Base-by-base conservation (phyloP, 805 yeast species). In the Lachancea kluyveri region DNA sequence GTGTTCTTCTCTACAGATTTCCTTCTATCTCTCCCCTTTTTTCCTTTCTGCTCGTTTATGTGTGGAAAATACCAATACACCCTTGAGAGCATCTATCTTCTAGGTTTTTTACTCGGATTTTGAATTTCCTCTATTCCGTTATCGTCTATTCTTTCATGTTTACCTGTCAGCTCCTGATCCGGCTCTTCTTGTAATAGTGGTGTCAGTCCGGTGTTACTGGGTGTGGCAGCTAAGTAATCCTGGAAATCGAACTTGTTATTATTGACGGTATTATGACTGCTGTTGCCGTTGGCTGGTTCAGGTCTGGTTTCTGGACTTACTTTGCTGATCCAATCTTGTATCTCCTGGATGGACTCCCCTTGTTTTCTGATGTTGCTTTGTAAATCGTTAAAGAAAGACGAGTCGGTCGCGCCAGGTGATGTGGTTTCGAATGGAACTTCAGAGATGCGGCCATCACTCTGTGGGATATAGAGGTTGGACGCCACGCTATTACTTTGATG, bases 361-460 rank as follows among this genome's bases (percentile, higher is more conserved):
- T 55, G 60, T 24, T 47, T 49, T 24, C 47, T 48, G 17, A 55
- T 54, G 25, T 47, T 52, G n/a, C 41, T 32, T 30, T 54, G 50
- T 28, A 55, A 31, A 28, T 46, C 46, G 19, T 43, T 37, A 14
- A 48, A 37, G 30, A 48, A 40, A 4, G 39, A 24, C 4, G 36
- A 39, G 17, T 32, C 39, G n/a, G 18, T 31, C n/a, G n/a, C n/a
- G n/a, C n/a, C n/a, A 16, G 32, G 28, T 3, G 38, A 25, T 9
- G 15, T 21, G 20, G 34, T 17, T 8, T 29, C 34, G 21, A 29
- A 30, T 17, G 30, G 28, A 12, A 26, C 21, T 17, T 30, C 38
- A 8, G 34, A 30, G 17, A 23, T 12, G 7, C 30, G 32, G 22
- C 22, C 12, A n/a, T n/a, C n/a, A n/a, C n/a, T n/a, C n/a, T n/a